Base-by-base conservation (phyloP, 306 rosid genomes). In the Trifolium dubium region DNA sequence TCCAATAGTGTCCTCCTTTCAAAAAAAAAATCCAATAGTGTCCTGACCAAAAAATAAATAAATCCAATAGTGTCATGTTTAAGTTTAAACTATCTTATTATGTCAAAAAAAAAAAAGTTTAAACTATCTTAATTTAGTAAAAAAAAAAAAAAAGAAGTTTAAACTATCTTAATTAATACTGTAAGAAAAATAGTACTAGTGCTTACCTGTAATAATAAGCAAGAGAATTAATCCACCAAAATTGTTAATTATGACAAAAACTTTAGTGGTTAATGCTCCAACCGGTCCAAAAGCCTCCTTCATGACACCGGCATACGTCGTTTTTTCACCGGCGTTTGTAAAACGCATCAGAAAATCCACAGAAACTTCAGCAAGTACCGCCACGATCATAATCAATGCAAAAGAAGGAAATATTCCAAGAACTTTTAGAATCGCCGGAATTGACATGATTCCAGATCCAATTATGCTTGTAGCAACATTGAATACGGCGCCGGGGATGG, bases 371-470 rank as follows among this genome's bases (percentile, higher is more conserved):
- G 87, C 86, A n/a, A 92, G 67, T 31, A 84, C 47, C 10, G 86
- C 98, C 9, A 94, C 79, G 4, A 87, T 68, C 11, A 85, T 39
- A 54, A 94, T 88, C 53, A 88, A 82, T 19, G 61, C 31, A 8
- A 88, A 23, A 3, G 88, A 91, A 0, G 98, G 97, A 58, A 92
- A 58, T 15, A 89, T 86, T 2, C 98, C 98, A 2, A 94, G 84
- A 62, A 94, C 96, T 83, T 85, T 91, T 5, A 94, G 75, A 14
- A 94, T 88, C 7, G 92, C 92, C 55, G 98, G 98, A 8, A 94
- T 86, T n/a, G 98, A 94, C 98, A 91, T 94, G 30, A 94, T 94
- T 19, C 98, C 97, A 2, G 96, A 96, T 4, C 98, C 98, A 10
- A 94, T 77, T 8, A 91, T 88, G 85, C 85, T 94, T 4, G 91